A percentile compares a stretch with the other conserved stretches of the same genome.
These are phyloP conservation scores for Rhodotorula mucilaginosa DNA, from an alignment of 1,284 basidiomycete species.

Conservation along the genomic window DNA sequence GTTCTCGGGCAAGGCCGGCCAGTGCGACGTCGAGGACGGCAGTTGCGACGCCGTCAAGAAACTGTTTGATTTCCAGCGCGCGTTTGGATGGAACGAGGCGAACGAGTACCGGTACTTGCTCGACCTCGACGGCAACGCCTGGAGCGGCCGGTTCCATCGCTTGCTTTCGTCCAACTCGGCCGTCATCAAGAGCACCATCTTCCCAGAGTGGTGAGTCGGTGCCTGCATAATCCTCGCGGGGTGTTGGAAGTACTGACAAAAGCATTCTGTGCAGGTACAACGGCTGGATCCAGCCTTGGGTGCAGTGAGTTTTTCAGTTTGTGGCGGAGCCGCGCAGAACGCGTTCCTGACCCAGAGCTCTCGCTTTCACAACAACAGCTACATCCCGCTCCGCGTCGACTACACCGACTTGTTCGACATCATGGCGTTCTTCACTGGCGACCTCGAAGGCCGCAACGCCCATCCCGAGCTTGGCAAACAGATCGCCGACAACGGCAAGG, in stretches of 20 bases:
- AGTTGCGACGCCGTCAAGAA: slow-evolving; percentile 48
- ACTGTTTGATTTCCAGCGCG: slow-evolving; percentile 47
- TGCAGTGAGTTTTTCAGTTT: slow-evolving; percentile 40
- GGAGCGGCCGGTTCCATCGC: slow-evolving; percentile 47
- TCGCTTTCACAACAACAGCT: slow-evolving; percentile 17
- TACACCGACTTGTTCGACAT: slow-evolving; percentile 49
- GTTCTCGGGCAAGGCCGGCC: slow-evolving; percentile 42
- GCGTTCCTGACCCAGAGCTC: neutral
- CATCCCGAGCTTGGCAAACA: slow-evolving; percentile 50
- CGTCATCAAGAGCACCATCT: slow-evolving; percentile 44
- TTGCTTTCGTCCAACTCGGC: slow-evolving; percentile 44
- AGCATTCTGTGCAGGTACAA: slow-evolving; percentile 36
- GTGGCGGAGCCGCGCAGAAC: neutral
- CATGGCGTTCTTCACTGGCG: slow-evolving; percentile 53
- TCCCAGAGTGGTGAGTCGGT: slow-evolving; percentile 43
- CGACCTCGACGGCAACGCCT: slow-evolving; percentile 54
- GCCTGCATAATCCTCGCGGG: neutral
- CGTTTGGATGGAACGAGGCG: slow-evolving; percentile 43
- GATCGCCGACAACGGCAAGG: slow-evolving; percentile 49
- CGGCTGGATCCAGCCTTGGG: slow-evolving; percentile 46
- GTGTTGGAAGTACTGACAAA: neutral
- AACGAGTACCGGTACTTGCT: slow-evolving; percentile 51
- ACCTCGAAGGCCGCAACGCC: slow-evolving; percentile 48
- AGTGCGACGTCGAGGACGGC: slow-evolving; percentile 50
- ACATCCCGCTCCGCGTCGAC: slow-evolving; percentile 45